Conservation (phyloP, 1,284 basidiomycete genomes). For the Ceratobasidium sp. region DNA sequence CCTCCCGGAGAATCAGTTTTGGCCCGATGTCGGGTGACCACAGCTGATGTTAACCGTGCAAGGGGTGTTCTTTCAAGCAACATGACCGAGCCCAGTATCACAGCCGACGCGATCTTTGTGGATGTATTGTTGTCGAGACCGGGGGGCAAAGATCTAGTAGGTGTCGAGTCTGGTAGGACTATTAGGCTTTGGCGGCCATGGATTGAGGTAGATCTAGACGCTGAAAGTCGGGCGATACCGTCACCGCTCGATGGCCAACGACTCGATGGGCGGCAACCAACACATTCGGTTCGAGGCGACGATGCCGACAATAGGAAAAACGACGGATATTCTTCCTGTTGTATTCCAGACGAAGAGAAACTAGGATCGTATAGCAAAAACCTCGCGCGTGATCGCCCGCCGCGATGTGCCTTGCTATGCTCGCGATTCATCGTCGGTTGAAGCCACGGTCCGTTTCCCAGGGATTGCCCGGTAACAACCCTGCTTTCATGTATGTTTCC, state of each 20-base stretch:
- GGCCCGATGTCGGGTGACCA: slow-evolving; percentile 1
- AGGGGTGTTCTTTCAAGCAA: background rate
- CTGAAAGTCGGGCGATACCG: slow-evolving; percentile 6
- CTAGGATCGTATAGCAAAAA: slow-evolving; percentile 26
- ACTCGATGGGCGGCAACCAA: slow-evolving; percentile 10
- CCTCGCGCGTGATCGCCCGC: slow-evolving; percentile 25
- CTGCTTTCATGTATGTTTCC: background rate
- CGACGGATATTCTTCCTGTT: background rate
- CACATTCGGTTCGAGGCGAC: background rate
- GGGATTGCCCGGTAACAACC: background rate
- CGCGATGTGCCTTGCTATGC: slow-evolving; percentile 32
- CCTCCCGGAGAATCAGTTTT: slow-evolving; percentile 24
- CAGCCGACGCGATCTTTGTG: background rate
- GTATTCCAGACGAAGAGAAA: background rate
- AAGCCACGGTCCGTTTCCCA: background rate
- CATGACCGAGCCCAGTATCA: background rate
- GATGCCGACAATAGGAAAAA: slow-evolving; percentile 14
- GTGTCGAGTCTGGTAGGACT: slow-evolving; percentile 8
- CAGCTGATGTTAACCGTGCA: background rate
- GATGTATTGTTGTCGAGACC: slow-evolving; percentile 18
- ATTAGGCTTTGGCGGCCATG: slow-evolving; percentile 38
- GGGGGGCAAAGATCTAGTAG: slow-evolving; percentile 7
- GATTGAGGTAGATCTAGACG: slow-evolving; percentile 27
- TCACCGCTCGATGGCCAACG: background rate
- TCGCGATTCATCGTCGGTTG: slow-evolving; percentile 34